Evolutionary conservation across 140 eudicot genomes (phyloP).

Genomic region (Stevia rebaudiana): DNA sequence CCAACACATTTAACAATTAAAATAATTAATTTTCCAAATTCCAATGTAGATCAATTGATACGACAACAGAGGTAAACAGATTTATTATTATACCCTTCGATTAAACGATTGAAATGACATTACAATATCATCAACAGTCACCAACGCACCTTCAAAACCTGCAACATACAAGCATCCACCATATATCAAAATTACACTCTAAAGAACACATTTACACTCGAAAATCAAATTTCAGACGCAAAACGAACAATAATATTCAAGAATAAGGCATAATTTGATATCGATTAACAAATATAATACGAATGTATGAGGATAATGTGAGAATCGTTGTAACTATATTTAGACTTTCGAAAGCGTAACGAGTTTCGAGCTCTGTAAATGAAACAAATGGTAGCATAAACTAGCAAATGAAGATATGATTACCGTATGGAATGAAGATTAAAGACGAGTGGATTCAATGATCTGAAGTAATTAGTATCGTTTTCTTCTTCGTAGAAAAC

Average conservation of each 20-base stretch:
- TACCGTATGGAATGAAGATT: slow-evolving; percentile 5
- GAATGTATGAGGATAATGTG: background rate
- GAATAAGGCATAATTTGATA: background rate
- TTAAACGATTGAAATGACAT: slow-evolving; percentile 9
- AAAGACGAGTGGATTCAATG: background rate
- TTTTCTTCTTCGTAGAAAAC: slow-evolving; percentile 18
- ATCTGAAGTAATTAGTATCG: background rate
- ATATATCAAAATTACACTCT: slow-evolving; percentile 4
- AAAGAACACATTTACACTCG: background rate
- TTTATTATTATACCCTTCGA: slow-evolving; percentile 19
- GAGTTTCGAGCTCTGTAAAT: too few relatives aligned
- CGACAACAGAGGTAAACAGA: slow-evolving; percentile 14
- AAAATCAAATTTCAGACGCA: background rate
- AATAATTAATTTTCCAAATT: background rate
- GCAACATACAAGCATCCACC: background rate
- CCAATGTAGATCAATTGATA: slow-evolving; percentile 11
- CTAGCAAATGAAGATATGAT: background rate
- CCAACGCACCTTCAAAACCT: slow-evolving; percentile 1
- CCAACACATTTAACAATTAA: background rate
- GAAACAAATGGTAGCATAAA: background rate
- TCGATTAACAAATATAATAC: background rate
- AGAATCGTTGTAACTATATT: background rate
- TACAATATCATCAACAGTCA: background rate
- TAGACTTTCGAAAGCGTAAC: background rate
- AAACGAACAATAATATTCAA: background rate